Base-by-base conservation (phyloP, 2,329 filamentous ascomycete genomes). In the Magnaporthiopsis poae region DNA sequence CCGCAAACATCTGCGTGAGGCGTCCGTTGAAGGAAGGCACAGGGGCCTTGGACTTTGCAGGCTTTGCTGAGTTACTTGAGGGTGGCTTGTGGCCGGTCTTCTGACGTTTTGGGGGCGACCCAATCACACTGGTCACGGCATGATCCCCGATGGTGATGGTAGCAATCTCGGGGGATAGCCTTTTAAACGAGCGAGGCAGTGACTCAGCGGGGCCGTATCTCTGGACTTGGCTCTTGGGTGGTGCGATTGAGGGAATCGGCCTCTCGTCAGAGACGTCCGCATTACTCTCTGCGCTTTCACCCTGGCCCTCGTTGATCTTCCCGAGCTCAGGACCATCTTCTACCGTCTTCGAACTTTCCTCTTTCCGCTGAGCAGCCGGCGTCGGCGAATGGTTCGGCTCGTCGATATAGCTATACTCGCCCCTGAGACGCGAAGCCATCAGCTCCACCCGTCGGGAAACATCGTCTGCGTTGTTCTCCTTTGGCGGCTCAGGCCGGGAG, bases 61-160 rank as follows among this genome's bases (percentile, higher is more conserved):
- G 80, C 80, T 31, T 77, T 88, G 66, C 84, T 87, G 29, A 82
- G 82, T 66, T 80, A 85, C 63, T 82, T 33, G 12, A 78, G 18
- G 31, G 75, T 62, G 80, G 75, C 29, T 79, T 75, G 62, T 80
- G 76, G 25, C 80, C 78, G 60, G 77, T 75, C 62, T 77, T 77
- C 66, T 75, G 77, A 67, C 76, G 81, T 69, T 85, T 84, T 4
- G 80, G 73, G 64, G 83, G 80, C 64, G 80, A 84, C 1, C 89
- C 88, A 70, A 92, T 82, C 39, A 86, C 82, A 27, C 87, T 88
- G 0, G 85, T 88, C 5, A 87, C 82, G 0, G 88, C 91, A 62
- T 82, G 83, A 68, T 88, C 82, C 1, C 90, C 90, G 66, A 94
- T 86, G 0, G 89, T 92, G 63, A 94, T 90, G 1, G 89, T 91